Conservation (phyloP, 257 asterid species). For the Lycium barbarum region DNA sequence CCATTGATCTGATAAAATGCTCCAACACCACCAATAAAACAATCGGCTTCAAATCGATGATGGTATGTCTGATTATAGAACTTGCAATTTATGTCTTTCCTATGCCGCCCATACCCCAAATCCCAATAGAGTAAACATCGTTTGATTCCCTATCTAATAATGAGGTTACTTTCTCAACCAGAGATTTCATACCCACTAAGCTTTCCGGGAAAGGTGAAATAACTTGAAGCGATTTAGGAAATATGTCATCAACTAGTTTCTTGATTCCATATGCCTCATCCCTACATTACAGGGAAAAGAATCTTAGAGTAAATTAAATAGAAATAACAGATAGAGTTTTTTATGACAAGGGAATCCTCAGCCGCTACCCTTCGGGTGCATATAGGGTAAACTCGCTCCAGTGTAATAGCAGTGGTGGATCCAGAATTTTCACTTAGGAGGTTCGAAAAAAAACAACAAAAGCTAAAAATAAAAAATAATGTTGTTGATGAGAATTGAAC, state of each 20-base stretch:
- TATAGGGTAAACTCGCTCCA: too few relatives aligned
- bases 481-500: too few relatives aligned
- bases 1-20: neutral
- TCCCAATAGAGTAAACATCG: slow-evolving; percentile 25
- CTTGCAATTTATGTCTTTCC: neutral
- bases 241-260: too few relatives aligned
- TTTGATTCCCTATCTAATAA: neutral
- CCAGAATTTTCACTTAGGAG: too few relatives aligned
- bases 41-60: neutral
- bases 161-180: neutral
- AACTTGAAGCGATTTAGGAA: too few relatives aligned
- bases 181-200: slow-evolving; percentile 27
- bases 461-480: too few relatives aligned
- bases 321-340: too few relatives aligned
- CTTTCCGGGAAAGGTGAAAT: neutral
- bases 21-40: slow-evolving; percentile 27
- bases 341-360: too few relatives aligned
- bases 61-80: neutral
- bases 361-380: too few relatives aligned
- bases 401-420: too few relatives aligned
- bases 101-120: slow-evolving; percentile 26
- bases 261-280: slow-evolving; percentile 15
- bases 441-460: too few relatives aligned
- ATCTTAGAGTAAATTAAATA: neutral
- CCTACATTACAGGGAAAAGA: neutral